Evolutionary conservation across 192 early-diverging fungal genomes (phyloP), one percentile per base, ranked within the genome.

Genomic region (Entomortierella lignicola): DNA sequence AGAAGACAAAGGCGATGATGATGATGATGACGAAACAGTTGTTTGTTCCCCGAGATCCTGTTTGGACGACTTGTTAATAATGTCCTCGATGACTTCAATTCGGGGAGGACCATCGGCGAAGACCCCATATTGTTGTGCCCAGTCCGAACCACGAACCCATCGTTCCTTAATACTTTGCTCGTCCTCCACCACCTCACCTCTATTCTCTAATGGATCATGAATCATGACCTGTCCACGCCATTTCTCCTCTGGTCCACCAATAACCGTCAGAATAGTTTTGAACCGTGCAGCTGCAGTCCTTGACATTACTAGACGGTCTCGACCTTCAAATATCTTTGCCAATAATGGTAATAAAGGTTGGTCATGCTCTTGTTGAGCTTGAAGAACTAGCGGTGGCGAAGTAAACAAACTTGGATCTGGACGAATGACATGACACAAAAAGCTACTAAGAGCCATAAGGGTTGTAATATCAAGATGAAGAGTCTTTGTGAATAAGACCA

Each of bases 391-490:
- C 1, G 84, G 75, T 26, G 79, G 80, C 4, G 74, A 79, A 12
- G 69, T 66, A 47, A 85, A 74, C 8, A 73, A 42, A 0, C 51
- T 53, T 1, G 82, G 81, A 26, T 72, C 63, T 12, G 60, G 58
- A 34, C 81, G 68, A 29, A 68, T 55, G 11, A 62, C 60, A 55
- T 85, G 82, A 20, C 77, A 74, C 37, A 87, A 39, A 51, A 82
- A 71, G 21, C 84, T 84, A 44, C 83, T 58, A 25, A 87, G 62
- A 0, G 82, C 84, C 62, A 87, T 61, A 7, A 84, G 54, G 4
- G 86, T 84, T 17, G 80, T 85, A 21, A 87, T 83, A 48, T 87
- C 86, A 23, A 87, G 55, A 31, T 87, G 77, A 15, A 87, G 31
- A 12, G 66, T 71, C 2, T 72, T 58, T 8, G 86, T 82, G n/a